Base-by-base conservation (phyloP, 2,329 filamentous ascomycete species). In the Talaromyces islandicus region DNA sequence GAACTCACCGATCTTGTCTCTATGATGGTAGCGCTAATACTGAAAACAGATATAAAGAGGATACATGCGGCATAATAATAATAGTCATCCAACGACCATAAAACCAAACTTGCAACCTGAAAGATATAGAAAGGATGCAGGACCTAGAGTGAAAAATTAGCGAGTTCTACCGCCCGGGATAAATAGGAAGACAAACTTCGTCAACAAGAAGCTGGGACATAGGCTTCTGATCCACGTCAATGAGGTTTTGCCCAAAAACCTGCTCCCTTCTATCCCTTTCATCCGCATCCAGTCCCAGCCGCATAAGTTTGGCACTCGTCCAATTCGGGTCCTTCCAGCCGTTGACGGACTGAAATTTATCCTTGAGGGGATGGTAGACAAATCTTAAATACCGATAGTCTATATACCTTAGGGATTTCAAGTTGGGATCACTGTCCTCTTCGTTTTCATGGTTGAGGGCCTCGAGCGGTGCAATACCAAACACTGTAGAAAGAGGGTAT, bases 121-220 rank as follows among this genome's bases (percentile, higher is more conserved):
- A 99, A 99, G 59, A 99, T 89, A 73, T 99, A 99, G 73, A 99
- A 99, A 0, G 94, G 95, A 71, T 99, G 94, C 69, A 99, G 92
- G 21, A 91, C 92, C 85, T 91, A 64, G 19, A 11, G 50, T 68
- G 54, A 66, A 62, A 53, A 57, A 30, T 55, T 32, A 59, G 21
- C 21, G 25, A 43, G 1, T 14, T 43, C 14, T 25, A 17, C 25
- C 35, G 12, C 43, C 29, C n/a, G 10, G 41, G 41, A 24, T 27
- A 30, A 21, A 54, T 27, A 59, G 41, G 19, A 29, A 60, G 24
- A 69, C 75, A 65, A 72, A 91, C 88, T 79, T 99, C 94, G 67
- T 99, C 93, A 21, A 96, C 81, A 14, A 99, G 81, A 54, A 99
- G 84, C 69, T 95, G 90, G 1, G 85, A 82, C 17, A 88, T 83